phyloP scores from a whole-genome alignment of 768 basidiomycete genomes.

The Lanmaoa pseudosensibilis region DNA sequence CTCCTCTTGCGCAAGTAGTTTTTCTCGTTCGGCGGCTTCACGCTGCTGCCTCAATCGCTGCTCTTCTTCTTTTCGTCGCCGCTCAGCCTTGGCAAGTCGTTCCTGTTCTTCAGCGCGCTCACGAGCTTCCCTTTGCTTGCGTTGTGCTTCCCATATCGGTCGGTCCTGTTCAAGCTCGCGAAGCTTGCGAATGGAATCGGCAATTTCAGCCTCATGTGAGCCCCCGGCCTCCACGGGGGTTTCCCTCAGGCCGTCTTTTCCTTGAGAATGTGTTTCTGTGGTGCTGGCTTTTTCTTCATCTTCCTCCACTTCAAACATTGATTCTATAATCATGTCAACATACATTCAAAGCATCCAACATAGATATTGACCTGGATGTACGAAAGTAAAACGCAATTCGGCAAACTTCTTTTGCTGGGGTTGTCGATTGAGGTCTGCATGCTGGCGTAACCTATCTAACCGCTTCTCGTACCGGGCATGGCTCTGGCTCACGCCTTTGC shows the following conservation, averaged over 20 bases:
- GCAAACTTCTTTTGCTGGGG: conserved; percentile 40
- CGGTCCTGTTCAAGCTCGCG: conserved; percentile 65
- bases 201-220: conserved; percentile 45
- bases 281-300: conserved; percentile 3
- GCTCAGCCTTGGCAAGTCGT: conserved; percentile 36
- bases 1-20: conserved; percentile 23
- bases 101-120: conserved; percentile 47
- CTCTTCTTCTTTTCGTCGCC: conserved; percentile 34
- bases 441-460: conserved; percentile 39
- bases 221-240: conserved; percentile 37
- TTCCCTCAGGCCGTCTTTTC: not conserved
- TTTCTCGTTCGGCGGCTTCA: conserved; percentile 29
- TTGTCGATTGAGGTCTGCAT: conserved; percentile 39
- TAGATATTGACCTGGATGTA: conserved; percentile 20
- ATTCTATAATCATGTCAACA: conserved; percentile 11
- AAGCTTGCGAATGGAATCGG: conserved; percentile 65
- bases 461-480: conserved; percentile 44
- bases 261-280: conserved; percentile 6
- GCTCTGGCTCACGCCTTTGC: conserved; percentile 40
- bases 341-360: not conserved
- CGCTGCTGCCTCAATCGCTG: conserved; percentile 22
- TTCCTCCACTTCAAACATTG: conserved; percentile 13
- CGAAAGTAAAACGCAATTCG: conserved; percentile 27
- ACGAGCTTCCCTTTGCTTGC: conserved; percentile 42
- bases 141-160: conserved; percentile 60